phyloP scores from a whole-genome alignment of 305 asterid genomes.

The Solanum hybrid region DNA sequence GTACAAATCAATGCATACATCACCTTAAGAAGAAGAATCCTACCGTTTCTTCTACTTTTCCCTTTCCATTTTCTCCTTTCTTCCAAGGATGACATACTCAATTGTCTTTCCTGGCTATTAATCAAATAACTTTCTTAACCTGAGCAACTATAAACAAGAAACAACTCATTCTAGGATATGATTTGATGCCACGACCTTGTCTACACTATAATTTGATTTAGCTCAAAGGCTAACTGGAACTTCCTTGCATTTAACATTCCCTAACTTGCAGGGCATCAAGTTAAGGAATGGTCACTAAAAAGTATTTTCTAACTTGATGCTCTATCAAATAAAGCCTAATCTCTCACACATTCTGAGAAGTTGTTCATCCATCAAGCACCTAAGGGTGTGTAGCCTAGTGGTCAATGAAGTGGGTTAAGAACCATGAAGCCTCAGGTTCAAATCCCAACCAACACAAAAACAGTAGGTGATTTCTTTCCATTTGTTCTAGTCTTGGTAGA shows the following conservation, averaged over 20 bases:
- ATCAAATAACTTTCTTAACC: neutral
- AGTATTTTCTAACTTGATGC: neutral
- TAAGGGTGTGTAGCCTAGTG: neutral
- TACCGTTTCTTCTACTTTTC: neutral
- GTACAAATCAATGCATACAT: neutral
- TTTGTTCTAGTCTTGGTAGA: neutral
- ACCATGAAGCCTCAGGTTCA: neutral
- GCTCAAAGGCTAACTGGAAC: neutral
- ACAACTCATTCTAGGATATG: neutral
- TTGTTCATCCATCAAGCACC: neutral
- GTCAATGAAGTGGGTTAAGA: neutral
- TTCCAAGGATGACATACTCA: neutral
- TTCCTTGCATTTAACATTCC: neutral
- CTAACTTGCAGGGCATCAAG: neutral
- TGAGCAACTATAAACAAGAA: neutral
- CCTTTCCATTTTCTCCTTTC: slow-evolving; percentile 2
- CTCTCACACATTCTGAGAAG: neutral
- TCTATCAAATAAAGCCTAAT: neutral
- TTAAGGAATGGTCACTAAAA: neutral
- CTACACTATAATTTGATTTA: neutral
- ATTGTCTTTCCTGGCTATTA: neutral
- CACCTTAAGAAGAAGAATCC: neutral
- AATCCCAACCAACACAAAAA: neutral
- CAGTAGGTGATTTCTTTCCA: neutral
- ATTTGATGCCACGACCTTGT: neutral